Conservation (phyloP, 148 eudicot genomes). For the Rhododendron kiyosumense region DNA sequence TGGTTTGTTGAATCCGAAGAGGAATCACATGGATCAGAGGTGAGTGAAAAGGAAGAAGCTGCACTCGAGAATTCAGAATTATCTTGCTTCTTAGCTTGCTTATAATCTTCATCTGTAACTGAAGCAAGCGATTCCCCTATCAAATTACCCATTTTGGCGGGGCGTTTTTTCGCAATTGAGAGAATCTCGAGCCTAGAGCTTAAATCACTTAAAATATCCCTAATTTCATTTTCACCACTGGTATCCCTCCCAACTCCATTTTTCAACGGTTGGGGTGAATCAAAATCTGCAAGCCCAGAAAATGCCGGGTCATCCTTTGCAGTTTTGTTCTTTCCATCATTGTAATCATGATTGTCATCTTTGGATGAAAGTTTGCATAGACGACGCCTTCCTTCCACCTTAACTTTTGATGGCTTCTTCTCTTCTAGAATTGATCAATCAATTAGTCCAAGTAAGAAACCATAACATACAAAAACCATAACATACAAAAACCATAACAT, state of each 20-base stretch:
- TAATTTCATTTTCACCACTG: conserved; percentile 55
- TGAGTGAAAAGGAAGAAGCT: conserved; percentile 39
- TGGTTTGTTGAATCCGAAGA: conserved; percentile 27
- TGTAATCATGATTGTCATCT: conserved; percentile 20
- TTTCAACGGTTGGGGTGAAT: conserved; percentile 44
- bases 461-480: not conserved
- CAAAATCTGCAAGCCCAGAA: conserved; percentile 50
- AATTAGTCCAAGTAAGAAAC: not conserved
- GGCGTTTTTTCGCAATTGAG: conserved; percentile 67
- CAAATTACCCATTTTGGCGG: conserved; percentile 29
- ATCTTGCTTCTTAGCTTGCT: conserved; percentile 21
- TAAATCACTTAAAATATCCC: conserved; percentile 72
- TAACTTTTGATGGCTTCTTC: conserved; percentile 43
- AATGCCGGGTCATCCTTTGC: conserved; percentile 22
- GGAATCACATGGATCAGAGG: conserved; percentile 34
- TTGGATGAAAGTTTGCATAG: conserved; percentile 62
- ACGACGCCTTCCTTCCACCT: conserved; percentile 76
- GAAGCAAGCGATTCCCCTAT: conserved; percentile 24
- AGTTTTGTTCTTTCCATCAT: not conserved
- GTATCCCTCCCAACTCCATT: conserved; percentile 20
- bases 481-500: not conserved
- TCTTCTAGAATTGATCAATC: conserved; percentile 23
- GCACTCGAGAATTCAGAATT: conserved; percentile 34
- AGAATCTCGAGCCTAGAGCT: conserved; percentile 69
- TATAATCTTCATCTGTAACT: conserved; percentile 17